phyloP scores from a whole-genome alignment of 768 basidiomycete species.

The Naematelia aurantialba region DNA sequence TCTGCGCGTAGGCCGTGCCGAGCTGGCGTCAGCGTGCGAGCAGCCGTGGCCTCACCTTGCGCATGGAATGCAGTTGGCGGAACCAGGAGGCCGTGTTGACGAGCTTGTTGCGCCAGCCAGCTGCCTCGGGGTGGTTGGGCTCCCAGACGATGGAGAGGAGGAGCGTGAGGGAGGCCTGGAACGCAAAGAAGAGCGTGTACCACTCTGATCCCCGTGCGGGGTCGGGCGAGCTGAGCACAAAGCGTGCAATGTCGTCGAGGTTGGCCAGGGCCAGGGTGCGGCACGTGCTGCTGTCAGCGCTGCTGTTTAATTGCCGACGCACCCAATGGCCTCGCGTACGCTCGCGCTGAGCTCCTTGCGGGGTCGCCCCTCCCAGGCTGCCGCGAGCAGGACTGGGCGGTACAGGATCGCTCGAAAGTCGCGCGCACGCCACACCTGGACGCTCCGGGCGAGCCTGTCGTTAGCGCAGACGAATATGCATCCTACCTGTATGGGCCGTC shows the following conservation, averaged over 20 bases:
- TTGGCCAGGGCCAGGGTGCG: slow-evolving; percentile 16
- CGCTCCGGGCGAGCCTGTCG: slow-evolving; percentile 6
- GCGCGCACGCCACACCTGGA: slow-evolving; percentile 18
- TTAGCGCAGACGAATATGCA: too few species aligned
- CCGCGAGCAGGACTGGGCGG: slow-evolving; percentile 21
- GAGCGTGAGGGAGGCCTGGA: slow-evolving; percentile 19
- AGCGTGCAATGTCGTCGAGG: slow-evolving; percentile 12
- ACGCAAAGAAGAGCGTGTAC: slow-evolving; percentile 27
- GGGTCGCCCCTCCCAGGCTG: slow-evolving; percentile 24
- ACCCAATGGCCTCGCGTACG: slow-evolving; percentile 9
- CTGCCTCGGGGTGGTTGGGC: slow-evolving; percentile 11
- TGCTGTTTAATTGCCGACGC: slow-evolving; percentile 2
- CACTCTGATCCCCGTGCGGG: slow-evolving; percentile 15
- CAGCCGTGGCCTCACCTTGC: slow-evolving; percentile 5
- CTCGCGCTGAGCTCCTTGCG: neutral
- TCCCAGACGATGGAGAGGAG: slow-evolving; percentile 25
- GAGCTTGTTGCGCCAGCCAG: slow-evolving; percentile 8
- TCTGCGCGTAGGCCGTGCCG: slow-evolving; percentile 9
- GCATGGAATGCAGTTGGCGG: slow-evolving; percentile 15
- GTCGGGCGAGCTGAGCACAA: neutral
- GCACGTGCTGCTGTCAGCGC: slow-evolving; percentile 8
- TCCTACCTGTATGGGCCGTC: slow-evolving; percentile 10
- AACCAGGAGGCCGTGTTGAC: slow-evolving; percentile 15
- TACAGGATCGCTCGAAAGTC: slow-evolving; percentile 22
- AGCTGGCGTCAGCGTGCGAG: slow-evolving; percentile 1